A percentile compares a stretch with the other conserved stretches of the same genome.
These are phyloP conservation scores for Stagonosporopsis chrysanthemi DNA, from an alignment of 2,329 filamentous ascomycete species.

Conservation along the genomic window DNA sequence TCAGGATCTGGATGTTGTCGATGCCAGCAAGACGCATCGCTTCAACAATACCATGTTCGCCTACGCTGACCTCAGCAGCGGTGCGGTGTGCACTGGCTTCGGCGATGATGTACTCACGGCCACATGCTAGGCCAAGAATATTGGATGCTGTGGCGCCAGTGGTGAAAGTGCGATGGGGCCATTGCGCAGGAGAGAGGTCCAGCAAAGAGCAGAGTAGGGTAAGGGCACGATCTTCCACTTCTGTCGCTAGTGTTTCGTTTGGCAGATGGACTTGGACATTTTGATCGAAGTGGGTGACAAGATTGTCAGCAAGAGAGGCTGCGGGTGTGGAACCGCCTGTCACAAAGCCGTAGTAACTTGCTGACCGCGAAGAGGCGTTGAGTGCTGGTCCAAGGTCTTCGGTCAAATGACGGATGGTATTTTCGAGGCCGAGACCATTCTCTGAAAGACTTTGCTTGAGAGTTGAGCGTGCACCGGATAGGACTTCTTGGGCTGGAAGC, in stretches of 20 bases:
- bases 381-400: conserved; percentile 63
- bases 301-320: conserved; percentile 80
- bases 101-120: conserved; percentile 70
- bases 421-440: conserved; percentile 54
- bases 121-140: conserved; percentile 71
- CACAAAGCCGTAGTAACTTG: conserved; percentile 80
- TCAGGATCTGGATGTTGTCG: conserved; percentile 75
- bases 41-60: conserved; percentile 72
- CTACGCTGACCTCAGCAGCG: conserved; percentile 57
- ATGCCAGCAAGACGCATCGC: conserved; percentile 72
- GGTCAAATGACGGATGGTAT: conserved; percentile 54
- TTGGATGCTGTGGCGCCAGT: conserved; percentile 75
- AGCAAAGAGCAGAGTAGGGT: conserved; percentile 74
- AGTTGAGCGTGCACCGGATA: conserved; percentile 43
- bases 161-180: conserved; percentile 81
- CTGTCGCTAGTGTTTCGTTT: conserved; percentile 75
- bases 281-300: conserved; percentile 83
- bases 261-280: conserved; percentile 86
- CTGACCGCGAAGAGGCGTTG: conserved; percentile 65
- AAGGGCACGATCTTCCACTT: conserved; percentile 77
- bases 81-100: conserved; percentile 52
- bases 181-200: conserved; percentile 61
- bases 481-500: conserved; percentile 42
- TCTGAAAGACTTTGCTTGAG: conserved; percentile 50
- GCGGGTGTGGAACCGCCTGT: conserved; percentile 82